phyloP scores from a whole-genome alignment of 805 yeast species.

The Vanderwaltozyma polyspora region DNA sequence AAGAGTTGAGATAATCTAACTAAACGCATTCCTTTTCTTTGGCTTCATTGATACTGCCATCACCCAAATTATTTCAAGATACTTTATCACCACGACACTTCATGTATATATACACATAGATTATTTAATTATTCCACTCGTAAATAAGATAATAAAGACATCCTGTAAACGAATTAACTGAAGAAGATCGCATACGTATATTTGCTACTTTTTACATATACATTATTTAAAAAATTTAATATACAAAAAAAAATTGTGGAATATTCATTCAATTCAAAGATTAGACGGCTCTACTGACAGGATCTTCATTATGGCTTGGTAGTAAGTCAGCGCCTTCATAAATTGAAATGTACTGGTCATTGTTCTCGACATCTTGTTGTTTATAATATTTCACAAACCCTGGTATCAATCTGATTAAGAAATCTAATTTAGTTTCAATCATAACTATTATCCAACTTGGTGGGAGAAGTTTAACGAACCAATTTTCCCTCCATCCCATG shows the following conservation, averaged over 20 bases:
- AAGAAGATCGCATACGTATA: too few species aligned
- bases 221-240: too few species aligned
- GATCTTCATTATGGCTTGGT: conserved; percentile 8
- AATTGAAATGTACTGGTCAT: conserved; percentile 22
- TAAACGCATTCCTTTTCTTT: too few species aligned
- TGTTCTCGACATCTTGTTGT: conserved; percentile 40
- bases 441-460: conserved; percentile 51
- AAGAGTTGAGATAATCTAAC: conserved; percentile 7
- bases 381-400: conserved; percentile 38
- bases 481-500: conserved; percentile 39
- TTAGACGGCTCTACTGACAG: conserved; percentile 7
- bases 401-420: conserved; percentile 44
- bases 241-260: too few species aligned
- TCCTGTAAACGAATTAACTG: too few species aligned
- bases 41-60: too few species aligned
- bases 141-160: too few species aligned
- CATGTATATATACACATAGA: too few species aligned
- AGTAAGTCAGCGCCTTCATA: conserved; percentile 1
- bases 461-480: conserved; percentile 48
- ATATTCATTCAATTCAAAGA: conserved; percentile 6
- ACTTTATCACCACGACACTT: too few species aligned
- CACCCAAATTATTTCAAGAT: too few species aligned
- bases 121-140: too few species aligned
- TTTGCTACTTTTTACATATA: too few species aligned
- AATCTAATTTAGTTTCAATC: conserved; percentile 47